Base-by-base conservation (phyloP, 306 rosid genomes). In the Medicago ruthenica region DNA sequence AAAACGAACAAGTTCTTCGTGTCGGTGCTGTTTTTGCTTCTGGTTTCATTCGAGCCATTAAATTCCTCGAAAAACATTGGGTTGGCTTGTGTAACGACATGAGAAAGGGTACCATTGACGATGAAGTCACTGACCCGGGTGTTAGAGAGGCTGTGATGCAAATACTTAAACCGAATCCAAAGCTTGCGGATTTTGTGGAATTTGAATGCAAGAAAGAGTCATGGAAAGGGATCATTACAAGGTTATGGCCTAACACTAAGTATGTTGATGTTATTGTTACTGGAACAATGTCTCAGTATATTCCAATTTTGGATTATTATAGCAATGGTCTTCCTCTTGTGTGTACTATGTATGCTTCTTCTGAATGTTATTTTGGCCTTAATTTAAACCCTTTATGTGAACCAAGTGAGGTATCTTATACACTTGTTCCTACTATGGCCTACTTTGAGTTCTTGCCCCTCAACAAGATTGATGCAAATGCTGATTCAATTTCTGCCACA, bases 1-100 rank as follows among this genome's bases (percentile, higher is more conserved):
- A 82, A 69, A 82, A 83, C 67, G 63, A 57, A 0, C 67, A 85
- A 41, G 89, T 89, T 13, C 76, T 89, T n/a, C 85, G 89, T 4
- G 95, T 86, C 36, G 89, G 95, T 4, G 90, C 95, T 27, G 91
- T 89, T 60, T 89, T 89, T 6, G 91, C 95, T 39, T 89, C 95
- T 0, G 95, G 86, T 5, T 87, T 89, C 81, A 87, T 89, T 42
- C 88, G 91, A 11, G 85, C 90, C 51, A 73, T 89, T 44, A 84
- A 82, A 59, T 89, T 89, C 71, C 83, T 89, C 1, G 86, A 89
- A 71, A 84, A 78, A 0, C 80, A 87, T 68, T 89, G 91, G 91
- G n/a, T 18, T 9, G 24, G 55, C 54, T 75, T 87, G 66, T 83
- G 77, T 17, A 54, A 54, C 40, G 95, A 89, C 67, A 87, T 87